Base-by-base conservation (phyloP, 1,139 yeast species). In the Suhomyces bribrorum region DNA sequence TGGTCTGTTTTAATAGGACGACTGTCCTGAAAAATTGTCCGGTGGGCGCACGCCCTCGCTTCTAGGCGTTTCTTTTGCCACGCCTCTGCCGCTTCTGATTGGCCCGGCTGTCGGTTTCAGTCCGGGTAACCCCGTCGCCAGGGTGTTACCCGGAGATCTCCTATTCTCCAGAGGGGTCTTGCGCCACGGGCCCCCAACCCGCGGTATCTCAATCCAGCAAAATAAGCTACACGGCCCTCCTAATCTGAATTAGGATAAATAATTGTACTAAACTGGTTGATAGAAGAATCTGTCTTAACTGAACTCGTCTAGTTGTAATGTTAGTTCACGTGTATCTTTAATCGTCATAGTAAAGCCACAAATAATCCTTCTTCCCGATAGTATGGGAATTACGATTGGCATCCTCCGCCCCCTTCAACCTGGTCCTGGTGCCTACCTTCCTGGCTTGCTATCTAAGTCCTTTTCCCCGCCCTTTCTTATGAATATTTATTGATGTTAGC, bases 91-190 rank as follows among this genome's bases (percentile, higher is more conserved):
- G 30, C 22, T 22, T 17, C 31, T 33, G 37, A 40, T 40, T 40
- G 43, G 43, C n/a, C 14, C 15, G 18, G 7, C 7, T 7, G 8
- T n/a, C 12, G 18, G 14, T 22, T n/a, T 6, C 6, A 2, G 32
- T 27, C 35, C 36, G 43, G 43, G 43, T 40, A 40, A 36, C 29
- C 26, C 26, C 16, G 12, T 7, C 4, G 1, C 4, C 2, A 7
- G 16, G 29, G 25, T 32, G 39, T 40, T 40, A 40, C 43, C 43
- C 43, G 37, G 33, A 12, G 29, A 9, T 14, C 37, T 32, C 38
- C 41, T 38, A 31, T 31, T 34, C 17, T 7, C 9, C 13, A 31
- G 22, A 28, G 20, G 32, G 34, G 37, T n/a, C n/a, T n/a, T n/a
- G 41, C 33, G 35, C 14, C 31, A 24, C 34, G 31, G 17, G 37